Percentiles rank a stretch among this genome's conserved stretches.
phyloP scores from a whole-genome alignment of 2,329 filamentous ascomycete genomes.

The Apiospora pterosperma region DNA sequence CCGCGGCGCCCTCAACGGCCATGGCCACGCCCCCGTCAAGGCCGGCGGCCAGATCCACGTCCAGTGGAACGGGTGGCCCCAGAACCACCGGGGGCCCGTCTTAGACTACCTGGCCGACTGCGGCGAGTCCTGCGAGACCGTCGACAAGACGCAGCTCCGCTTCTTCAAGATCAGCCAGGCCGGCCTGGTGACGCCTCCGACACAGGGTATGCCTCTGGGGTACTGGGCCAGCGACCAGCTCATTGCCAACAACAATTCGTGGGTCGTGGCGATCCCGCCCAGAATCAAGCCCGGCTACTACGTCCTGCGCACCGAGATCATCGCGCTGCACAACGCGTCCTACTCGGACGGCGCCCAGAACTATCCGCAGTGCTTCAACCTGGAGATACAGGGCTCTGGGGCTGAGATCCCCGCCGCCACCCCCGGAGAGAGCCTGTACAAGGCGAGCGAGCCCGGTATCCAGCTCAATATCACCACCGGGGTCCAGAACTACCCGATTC shows the following conservation, averaged over 20 bases:
- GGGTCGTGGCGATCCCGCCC: conserved; percentile 17
- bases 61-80: conserved; percentile 36
- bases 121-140: conserved; percentile 25
- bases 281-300: conserved; percentile 28
- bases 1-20: conserved; percentile 26
- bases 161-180: conserved; percentile 29
- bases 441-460: conserved; percentile 7
- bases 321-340: conserved; percentile 23
- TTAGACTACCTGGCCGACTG: conserved; percentile 36
- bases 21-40: conserved; percentile 27
- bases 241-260: conserved; percentile 35
- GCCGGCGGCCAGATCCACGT: conserved; percentile 34
- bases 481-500: conserved; percentile 8
- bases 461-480: conserved; percentile 8
- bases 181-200: conserved; percentile 27
- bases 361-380: conserved; percentile 24
- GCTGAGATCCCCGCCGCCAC: conserved; percentile 9
- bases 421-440: conserved; percentile 8
- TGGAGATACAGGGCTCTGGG: conserved; percentile 17
- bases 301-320: conserved; percentile 22
- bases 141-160: conserved; percentile 26
- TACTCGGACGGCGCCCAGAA: conserved; percentile 16
- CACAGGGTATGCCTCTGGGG: conserved; percentile 21
- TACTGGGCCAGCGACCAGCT: conserved; percentile 44
- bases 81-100: conserved; percentile 34